These are phyloP conservation scores for Daedaleopsis sinensis DNA, from an alignment of 768 basidiomycete species.

Conservation along the genomic window DNA sequence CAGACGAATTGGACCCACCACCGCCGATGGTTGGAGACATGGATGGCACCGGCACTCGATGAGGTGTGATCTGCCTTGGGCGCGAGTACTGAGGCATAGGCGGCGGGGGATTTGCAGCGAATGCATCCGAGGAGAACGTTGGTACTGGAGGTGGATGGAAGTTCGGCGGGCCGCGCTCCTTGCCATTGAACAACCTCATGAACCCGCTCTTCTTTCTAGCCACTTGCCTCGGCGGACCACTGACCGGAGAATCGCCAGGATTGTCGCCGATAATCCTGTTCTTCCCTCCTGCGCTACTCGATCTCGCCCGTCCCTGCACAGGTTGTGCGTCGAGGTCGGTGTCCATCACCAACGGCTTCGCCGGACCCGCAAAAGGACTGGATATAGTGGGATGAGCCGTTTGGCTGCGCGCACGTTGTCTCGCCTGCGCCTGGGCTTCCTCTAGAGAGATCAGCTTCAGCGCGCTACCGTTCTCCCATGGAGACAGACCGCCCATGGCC, in stretches of 20 bases:
- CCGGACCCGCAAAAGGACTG: constrained; percentile 23
- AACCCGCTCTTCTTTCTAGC: constrained; percentile 84
- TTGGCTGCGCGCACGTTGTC: constrained; percentile 56
- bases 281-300: constrained; percentile 60
- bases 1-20: not conserved
- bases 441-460: constrained; percentile 76
- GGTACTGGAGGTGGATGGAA: constrained; percentile 61
- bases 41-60: constrained; percentile 32
- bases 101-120: constrained; percentile 9
- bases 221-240: constrained; percentile 46
- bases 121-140: constrained; percentile 40
- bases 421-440: constrained; percentile 68
- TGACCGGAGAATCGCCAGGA: constrained; percentile 6
- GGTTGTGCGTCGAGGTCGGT: constrained; percentile 15
- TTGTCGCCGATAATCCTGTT: constrained; percentile 37
- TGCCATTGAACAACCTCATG: constrained; percentile 73
- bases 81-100: constrained; percentile 25
- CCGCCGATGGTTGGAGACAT: constrained; percentile 26
- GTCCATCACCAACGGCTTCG: constrained; percentile 24
- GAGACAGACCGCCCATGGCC: constrained; percentile 36
- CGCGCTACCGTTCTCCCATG: constrained; percentile 54
- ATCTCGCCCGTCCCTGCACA: constrained; percentile 49
- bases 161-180: constrained; percentile 44
- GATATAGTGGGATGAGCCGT: constrained; percentile 27
- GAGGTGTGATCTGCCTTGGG: constrained; percentile 23